Conservation (phyloP, 345 rosid species). For the Gossypium raimondii region DNA sequence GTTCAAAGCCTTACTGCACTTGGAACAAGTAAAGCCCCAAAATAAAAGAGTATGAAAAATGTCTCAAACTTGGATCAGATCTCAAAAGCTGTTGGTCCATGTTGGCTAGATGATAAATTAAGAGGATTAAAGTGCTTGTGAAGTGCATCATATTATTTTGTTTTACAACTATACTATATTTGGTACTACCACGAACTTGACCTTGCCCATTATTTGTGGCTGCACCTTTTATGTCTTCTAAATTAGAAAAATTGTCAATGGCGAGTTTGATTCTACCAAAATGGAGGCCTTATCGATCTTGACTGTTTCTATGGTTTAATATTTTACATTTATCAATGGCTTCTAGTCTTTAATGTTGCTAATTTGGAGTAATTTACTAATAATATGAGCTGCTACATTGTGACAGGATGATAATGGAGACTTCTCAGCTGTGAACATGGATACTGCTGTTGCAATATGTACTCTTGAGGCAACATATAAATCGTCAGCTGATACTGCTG, state of each 20-base stretch:
- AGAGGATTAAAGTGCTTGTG: background rate
- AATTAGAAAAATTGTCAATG: background rate
- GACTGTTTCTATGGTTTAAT: background rate
- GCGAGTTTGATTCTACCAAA: background rate
- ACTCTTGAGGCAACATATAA: conserved; percentile 93
- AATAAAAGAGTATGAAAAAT: background rate
- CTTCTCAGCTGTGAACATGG: conserved; percentile 96
- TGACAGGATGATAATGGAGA: conserved; percentile 91
- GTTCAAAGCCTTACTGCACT: background rate
- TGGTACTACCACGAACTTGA: background rate
- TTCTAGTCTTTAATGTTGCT: background rate
- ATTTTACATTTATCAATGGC: background rate
- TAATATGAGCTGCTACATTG: conserved; percentile 1
- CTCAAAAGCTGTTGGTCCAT: background rate
- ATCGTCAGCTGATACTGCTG: conserved; percentile 82
- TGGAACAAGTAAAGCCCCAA: background rate
- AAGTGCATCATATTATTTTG: background rate
- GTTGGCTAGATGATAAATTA: background rate
- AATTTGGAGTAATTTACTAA: background rate
- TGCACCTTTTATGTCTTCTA: background rate
- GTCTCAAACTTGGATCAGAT: background rate
- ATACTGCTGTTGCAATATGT: conserved; percentile 93
- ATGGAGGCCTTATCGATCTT: background rate
- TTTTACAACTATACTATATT: background rate
- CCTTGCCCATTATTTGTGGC: background rate